phyloP scores from a whole-genome alignment of 1,284 basidiomycete genomes.

The Cutaneotrichosporon sp. region DNA sequence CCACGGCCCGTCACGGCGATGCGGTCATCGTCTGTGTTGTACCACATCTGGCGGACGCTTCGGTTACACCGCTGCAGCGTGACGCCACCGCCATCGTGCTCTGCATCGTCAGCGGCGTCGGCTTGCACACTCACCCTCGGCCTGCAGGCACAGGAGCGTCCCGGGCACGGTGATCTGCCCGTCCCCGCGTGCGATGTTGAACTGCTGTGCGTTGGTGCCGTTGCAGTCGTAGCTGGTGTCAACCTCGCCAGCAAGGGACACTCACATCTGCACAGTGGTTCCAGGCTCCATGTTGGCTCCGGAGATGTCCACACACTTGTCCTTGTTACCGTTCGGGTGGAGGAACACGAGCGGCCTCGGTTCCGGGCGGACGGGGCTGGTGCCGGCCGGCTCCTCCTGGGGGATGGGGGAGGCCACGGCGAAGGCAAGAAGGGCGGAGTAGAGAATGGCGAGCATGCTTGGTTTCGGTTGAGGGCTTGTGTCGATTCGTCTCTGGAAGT shows the following conservation, averaged over 20 bases:
- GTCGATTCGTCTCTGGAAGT: no score
- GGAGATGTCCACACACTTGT: slow-evolving; percentile 22
- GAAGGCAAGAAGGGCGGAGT: background rate
- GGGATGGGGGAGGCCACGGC: background rate
- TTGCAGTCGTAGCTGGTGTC: slow-evolving; percentile 24
- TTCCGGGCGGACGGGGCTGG: background rate
- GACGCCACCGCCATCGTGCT: no score
- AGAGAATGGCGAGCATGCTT: background rate
- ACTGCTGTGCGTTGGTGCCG: slow-evolving; percentile 19
- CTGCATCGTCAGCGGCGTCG: no score
- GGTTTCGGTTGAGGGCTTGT: no score
- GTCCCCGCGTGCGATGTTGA: slow-evolving; percentile 10
- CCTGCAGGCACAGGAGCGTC: no score
- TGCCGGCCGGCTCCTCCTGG: no score
- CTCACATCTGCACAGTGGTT: slow-evolving; percentile 22
- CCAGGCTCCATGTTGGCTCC: slow-evolving; percentile 19
- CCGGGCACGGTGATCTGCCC: slow-evolving; percentile 22
- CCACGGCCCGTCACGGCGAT: no score
- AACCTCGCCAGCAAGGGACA: background rate
- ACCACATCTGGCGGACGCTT: no score
- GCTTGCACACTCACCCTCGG: no score
- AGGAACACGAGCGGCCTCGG: background rate
- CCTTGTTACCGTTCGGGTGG: slow-evolving; percentile 17
- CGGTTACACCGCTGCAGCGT: no score
- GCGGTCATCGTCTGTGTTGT: no score